phyloP scores from a whole-genome alignment of 768 basidiomycete genomes.

The Harrya chromipes region DNA sequence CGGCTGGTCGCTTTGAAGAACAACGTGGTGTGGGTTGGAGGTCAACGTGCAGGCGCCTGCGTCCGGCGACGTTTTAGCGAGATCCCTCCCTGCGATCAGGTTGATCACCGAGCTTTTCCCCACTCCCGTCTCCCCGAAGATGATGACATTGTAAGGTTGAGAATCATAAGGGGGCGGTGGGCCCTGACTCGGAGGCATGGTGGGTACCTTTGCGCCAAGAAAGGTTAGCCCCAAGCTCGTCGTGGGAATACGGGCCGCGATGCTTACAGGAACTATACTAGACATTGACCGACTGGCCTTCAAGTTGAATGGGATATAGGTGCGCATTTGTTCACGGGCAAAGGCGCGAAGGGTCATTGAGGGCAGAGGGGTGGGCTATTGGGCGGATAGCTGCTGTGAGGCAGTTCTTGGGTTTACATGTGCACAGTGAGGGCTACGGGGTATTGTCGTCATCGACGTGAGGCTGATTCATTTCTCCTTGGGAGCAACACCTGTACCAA shows the following conservation, averaged over 20 bases:
- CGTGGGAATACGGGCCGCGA: not conserved
- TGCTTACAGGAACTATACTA: slow-evolving; percentile 10
- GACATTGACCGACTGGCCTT: not conserved
- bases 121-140: slow-evolving; percentile 28
- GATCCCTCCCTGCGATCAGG: slow-evolving; percentile 29
- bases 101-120: slow-evolving; percentile 44
- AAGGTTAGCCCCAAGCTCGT: not conserved
- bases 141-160: slow-evolving; percentile 20
- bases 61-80: slow-evolving; percentile 31
- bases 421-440: slow-evolving; percentile 14
- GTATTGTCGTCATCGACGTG: slow-evolving; percentile 5
- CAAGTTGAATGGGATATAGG: not conserved
- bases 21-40: slow-evolving; percentile 22
- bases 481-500: slow-evolving; percentile 5
- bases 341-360: slow-evolving; percentile 4
- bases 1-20: slow-evolving; percentile 8
- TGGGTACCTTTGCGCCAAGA: slow-evolving; percentile 4
- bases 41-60: slow-evolving; percentile 36
- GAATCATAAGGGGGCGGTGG: slow-evolving; percentile 18
- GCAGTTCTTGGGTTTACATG: not conserved
- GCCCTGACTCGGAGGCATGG: not conserved
- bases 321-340: slow-evolving; percentile 6
- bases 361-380: not conserved
- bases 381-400: not conserved
- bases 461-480: slow-evolving; percentile 6